Percentiles rank a stretch among this genome's conserved stretches.
These are phyloP conservation scores for Neoboletus brunneissimus DNA, from an alignment of 768 basidiomycete species.

Conservation along the genomic window DNA sequence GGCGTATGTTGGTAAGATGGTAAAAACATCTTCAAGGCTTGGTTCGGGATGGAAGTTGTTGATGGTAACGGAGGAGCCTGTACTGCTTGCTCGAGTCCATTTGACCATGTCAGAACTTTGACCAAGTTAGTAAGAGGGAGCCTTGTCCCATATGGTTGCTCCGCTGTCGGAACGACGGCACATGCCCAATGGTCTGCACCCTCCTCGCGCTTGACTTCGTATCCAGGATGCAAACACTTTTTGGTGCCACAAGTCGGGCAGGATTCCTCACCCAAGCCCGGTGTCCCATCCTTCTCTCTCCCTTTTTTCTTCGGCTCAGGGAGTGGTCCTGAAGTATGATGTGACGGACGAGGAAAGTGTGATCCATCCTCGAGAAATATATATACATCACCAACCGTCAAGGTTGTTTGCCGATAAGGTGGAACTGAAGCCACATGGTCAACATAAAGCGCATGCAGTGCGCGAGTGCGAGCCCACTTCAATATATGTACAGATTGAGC, in stretches of 20 bases:
- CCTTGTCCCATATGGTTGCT: conserved; percentile 18
- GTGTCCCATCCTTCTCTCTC: conserved; percentile 24
- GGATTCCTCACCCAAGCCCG: conserved; percentile 19
- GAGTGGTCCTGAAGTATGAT: conserved; percentile 5
- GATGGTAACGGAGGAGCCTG: conserved; percentile 3
- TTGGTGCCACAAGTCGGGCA: conserved; percentile 31
- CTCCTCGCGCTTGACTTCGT: conserved; percentile 22
- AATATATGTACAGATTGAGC: conserved; percentile 1
- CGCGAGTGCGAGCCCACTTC: conserved; percentile 47
- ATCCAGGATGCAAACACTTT: conserved; percentile 26
- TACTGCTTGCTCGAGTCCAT: conserved; percentile 18
- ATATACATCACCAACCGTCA: conserved; percentile 43
- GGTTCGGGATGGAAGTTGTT: conserved; percentile 2
- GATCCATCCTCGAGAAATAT: conserved; percentile 43
- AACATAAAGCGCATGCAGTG: conserved; percentile 38
- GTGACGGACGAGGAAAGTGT: conserved; percentile 35
- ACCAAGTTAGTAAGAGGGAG: conserved; percentile 21
- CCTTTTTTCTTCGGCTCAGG: conserved; percentile 25
- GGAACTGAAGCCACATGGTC: conserved; percentile 23
- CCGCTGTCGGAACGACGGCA: conserved; percentile 19
- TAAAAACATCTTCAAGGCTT: conserved; percentile 1
- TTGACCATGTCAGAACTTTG: conserved; percentile 12
- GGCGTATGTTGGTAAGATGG: conserved; percentile 17
- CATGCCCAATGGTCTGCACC: conserved; percentile 21
- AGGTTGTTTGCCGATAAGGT: conserved; percentile 17